Evolutionary conservation across 2,329 filamentous ascomycete species (phyloP).

Genomic region (Aspergillus fumigatiaffinis): DNA sequence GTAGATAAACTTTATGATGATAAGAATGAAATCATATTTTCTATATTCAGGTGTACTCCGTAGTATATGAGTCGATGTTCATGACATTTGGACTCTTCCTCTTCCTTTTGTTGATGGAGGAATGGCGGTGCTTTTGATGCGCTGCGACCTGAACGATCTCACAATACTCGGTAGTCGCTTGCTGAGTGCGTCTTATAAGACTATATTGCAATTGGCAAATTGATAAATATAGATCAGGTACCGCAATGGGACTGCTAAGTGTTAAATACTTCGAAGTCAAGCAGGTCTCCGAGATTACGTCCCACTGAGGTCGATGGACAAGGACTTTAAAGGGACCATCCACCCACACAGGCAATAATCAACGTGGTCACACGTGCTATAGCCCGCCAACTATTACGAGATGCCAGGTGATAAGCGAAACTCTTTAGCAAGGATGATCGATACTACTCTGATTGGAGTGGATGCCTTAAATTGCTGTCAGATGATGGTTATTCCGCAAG

Average conservation of each 20-base stretch:
- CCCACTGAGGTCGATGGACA: background rate
- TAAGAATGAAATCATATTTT: background rate
- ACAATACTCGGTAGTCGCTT: background rate
- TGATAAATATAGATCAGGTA: constrained; percentile 17
- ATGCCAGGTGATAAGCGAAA: background rate
- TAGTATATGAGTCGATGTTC: background rate
- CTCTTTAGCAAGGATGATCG: background rate
- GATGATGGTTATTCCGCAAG: background rate
- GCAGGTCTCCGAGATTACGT: constrained; percentile 4
- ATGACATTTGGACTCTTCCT: background rate
- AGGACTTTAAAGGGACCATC: background rate
- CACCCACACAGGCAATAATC: background rate
- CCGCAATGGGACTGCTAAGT: constrained; percentile 7
- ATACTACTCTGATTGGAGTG: background rate
- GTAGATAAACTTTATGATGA: background rate
- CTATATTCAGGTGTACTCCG: background rate
- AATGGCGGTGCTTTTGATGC: background rate
- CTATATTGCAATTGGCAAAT: background rate
- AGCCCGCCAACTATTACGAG: background rate
- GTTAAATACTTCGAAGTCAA: background rate
- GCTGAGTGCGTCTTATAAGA: background rate
- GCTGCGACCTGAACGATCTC: background rate
- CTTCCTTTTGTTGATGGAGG: background rate
- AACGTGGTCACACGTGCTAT: background rate
- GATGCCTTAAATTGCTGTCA: background rate